Percentiles rank a stretch among this genome's conserved stretches.
Evolutionary conservation across 768 basidiomycete species (phyloP).

Genomic region (Boletus subparvulus): DNA sequence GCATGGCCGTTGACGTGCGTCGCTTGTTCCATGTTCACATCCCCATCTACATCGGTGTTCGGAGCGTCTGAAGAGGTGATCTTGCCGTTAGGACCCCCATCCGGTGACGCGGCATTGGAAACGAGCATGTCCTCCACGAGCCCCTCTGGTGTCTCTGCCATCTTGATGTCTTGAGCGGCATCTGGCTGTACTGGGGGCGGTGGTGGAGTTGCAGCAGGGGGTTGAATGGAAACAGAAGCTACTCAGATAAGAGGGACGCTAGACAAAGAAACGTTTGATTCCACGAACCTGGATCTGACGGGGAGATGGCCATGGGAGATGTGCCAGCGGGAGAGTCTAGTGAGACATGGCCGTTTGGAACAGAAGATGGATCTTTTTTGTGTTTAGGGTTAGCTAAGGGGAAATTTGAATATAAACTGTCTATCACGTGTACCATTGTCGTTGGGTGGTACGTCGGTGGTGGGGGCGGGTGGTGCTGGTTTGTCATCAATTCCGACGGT

Average conservation of each 20-base stretch:
- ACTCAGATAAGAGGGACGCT: conserved; percentile 29
- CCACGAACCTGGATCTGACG: conserved; percentile 52
- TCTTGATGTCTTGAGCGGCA: conserved; percentile 54
- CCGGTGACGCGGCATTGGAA: conserved; percentile 15
- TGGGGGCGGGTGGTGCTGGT: conserved; percentile 18
- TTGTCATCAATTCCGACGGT: conserved; percentile 31
- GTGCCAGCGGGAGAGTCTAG: conserved; percentile 35
- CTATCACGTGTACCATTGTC: conserved; percentile 42
- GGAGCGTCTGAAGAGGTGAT: conserved; percentile 35
- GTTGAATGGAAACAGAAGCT: conserved; percentile 46
- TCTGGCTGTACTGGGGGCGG: conserved; percentile 47
- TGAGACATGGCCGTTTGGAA: conserved; percentile 64
- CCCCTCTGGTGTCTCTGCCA: conserved; percentile 39
- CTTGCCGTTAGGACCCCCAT: conserved; percentile 18
- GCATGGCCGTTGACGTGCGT: conserved; percentile 28
- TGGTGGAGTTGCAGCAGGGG: conserved; percentile 47
- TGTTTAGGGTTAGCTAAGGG: conserved; percentile 42
- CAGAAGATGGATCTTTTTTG: conserved; percentile 34
- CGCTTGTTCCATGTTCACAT: conserved; percentile 31
- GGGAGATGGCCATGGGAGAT: conserved; percentile 43
- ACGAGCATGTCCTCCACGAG: conserved; percentile 15
- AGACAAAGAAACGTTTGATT: conserved; percentile 16
- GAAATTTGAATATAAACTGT: conserved; percentile 29
- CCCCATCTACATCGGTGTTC: conserved; percentile 27
- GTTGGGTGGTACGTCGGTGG: conserved; percentile 21